Percentiles rank a stretch among this genome's conserved stretches.
phyloP scores from a whole-genome alignment of 2,329 filamentous ascomycete genomes.

The Aspergillus puulaauensis region DNA sequence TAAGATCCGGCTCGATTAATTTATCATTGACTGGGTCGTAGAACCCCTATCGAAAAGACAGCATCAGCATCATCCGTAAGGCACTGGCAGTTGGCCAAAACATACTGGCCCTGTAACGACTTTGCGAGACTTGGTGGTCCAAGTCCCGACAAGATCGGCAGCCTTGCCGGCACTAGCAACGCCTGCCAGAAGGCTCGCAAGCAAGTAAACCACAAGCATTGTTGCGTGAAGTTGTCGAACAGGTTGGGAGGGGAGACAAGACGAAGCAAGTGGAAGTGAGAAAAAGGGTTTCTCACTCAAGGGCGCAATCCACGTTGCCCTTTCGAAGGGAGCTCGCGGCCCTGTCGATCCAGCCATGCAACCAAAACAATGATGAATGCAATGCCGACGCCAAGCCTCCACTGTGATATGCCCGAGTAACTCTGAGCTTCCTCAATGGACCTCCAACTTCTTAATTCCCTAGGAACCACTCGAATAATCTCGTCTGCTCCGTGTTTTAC shows the following conservation, averaged over 20 bases:
- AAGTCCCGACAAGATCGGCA: slow-evolving; percentile 64
- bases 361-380: slow-evolving; percentile 12
- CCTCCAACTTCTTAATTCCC: not conserved
- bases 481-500: not conserved
- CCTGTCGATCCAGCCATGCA: slow-evolving; percentile 15
- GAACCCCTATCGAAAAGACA: slow-evolving; percentile 55
- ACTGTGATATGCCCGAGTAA: not conserved
- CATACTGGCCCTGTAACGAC: slow-evolving; percentile 69
- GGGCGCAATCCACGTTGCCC: slow-evolving; percentile 6
- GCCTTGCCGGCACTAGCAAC: slow-evolving; percentile 44
- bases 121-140: slow-evolving; percentile 68
- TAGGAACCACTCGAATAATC: not conserved
- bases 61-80: not conserved
- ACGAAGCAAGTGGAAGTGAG: not conserved
- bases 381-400: slow-evolving; percentile 13
- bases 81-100: not conserved
- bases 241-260: not conserved
- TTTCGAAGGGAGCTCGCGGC: slow-evolving; percentile 7
- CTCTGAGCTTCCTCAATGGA: not conserved
- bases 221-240: slow-evolving; percentile 13
- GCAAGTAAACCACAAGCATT: slow-evolving; percentile 30
- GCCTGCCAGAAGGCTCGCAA: slow-evolving; percentile 37
- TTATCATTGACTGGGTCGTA: slow-evolving; percentile 66
- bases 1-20: slow-evolving; percentile 64
- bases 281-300: slow-evolving; percentile 10